Percentiles rank a stretch among this genome's conserved stretches.
Conservation (phyloP, 805 yeast genomes). For the Suhomyces tanzawaensis region DNA sequence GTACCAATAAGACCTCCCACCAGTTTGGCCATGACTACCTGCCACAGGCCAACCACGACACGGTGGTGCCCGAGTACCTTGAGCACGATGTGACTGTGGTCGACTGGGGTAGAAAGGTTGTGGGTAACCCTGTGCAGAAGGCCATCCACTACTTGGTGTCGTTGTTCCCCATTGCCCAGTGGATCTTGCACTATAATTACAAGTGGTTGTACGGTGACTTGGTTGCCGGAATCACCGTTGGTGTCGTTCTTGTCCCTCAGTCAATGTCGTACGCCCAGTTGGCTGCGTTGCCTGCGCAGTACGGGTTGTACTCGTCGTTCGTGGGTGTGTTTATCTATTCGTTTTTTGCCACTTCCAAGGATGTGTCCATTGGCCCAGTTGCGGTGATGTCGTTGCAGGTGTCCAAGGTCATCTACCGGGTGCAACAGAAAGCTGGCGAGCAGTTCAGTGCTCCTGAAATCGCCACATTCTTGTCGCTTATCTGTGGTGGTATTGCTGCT, state of each 20-base stretch:
- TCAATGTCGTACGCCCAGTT: constrained; percentile 92
- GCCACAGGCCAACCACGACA: constrained; percentile 1
- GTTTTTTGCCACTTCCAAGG: constrained; percentile 91
- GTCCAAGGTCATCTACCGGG: constrained; percentile 69
- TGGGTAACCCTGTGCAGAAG: constrained; percentile 39
- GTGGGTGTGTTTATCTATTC: constrained; percentile 88
- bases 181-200: constrained; percentile 82
- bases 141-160: constrained; percentile 53
- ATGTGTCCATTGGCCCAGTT: constrained; percentile 94
- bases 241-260: constrained; percentile 90
- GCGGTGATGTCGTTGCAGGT: constrained; percentile 93
- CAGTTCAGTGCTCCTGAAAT: constrained; percentile 61
- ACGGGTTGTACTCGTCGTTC: constrained; percentile 87
- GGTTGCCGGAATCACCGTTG: constrained; percentile 91
- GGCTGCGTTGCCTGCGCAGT: constrained; percentile 78
- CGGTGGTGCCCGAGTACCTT: constrained; percentile 35
- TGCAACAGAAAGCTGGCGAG: constrained; percentile 43
- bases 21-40: constrained; percentile 10
- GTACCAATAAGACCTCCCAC: constrained; percentile 14
- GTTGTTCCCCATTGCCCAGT: constrained; percentile 74
- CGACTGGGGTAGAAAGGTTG: constrained; percentile 27
- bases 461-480: constrained; percentile 74
- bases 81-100: constrained; percentile 34
- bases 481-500: constrained; percentile 82
- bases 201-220: constrained; percentile 80